These are phyloP conservation scores for Eucalyptus sp. DNA, from an alignment of 345 rosid species.

Conservation along the genomic window DNA sequence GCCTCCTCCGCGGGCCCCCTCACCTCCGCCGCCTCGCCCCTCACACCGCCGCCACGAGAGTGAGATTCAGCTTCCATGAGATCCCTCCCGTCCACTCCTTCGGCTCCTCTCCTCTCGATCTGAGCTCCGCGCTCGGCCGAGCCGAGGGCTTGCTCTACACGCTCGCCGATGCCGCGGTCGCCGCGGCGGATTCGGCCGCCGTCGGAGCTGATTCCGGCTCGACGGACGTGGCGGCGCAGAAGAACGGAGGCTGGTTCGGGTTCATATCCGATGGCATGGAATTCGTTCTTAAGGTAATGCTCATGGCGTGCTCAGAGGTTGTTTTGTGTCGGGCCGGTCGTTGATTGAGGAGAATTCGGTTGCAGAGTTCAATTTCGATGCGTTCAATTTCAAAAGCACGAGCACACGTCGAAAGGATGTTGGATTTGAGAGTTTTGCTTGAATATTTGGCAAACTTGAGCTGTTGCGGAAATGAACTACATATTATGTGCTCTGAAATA, in stretches of 20 bases:
- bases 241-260: constrained; percentile 89
- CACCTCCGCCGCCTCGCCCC: constrained; percentile 32
- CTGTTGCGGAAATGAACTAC: not conserved
- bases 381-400: not conserved
- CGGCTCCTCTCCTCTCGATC: constrained; percentile 28
- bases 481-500: not conserved
- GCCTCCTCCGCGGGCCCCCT: constrained; percentile 15
- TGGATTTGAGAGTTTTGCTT: not conserved
- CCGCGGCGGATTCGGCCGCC: constrained; percentile 27
- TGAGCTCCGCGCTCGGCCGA: constrained; percentile 28
- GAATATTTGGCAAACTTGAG: not conserved
- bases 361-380: not conserved
- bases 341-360: not conserved
- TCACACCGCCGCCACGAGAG: constrained; percentile 19
- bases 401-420: not conserved
- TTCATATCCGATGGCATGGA: constrained; percentile 89
- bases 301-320: not conserved
- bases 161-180: constrained; percentile 77
- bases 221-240: constrained; percentile 43
- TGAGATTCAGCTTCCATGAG: constrained; percentile 59
- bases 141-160: constrained; percentile 76
- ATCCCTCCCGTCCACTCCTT: constrained; percentile 56
- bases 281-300: constrained; percentile 65
- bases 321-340: not conserved
- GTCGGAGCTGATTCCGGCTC: constrained; percentile 26